Evolutionary conservation across 257 asterid species (phyloP).

Genomic region (Solanum megistacrolobum): DNA sequence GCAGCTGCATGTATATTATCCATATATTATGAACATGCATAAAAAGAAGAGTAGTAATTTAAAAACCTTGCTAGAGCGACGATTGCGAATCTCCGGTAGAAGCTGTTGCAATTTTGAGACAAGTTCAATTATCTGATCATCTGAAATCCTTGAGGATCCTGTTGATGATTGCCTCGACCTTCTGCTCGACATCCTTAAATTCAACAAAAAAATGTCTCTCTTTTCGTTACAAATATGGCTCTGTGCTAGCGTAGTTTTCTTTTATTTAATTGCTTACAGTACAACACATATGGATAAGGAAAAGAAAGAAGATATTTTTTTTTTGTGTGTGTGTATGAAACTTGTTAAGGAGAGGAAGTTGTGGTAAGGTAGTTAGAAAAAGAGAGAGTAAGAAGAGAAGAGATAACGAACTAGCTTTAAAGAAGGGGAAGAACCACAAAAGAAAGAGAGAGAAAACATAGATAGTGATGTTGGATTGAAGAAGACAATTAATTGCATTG

Average conservation of each 20-base stretch:
- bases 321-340: neutral
- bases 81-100: slow-evolving; percentile 32
- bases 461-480: slow-evolving; percentile 26
- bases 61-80: slow-evolving; percentile 30
- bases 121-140: slow-evolving; percentile 35
- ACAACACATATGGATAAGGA: neutral
- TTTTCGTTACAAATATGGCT: neutral
- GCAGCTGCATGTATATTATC: neutral
- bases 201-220: neutral
- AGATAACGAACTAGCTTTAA: slow-evolving; percentile 2
- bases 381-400: slow-evolving; percentile 2
- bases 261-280: neutral
- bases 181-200: slow-evolving; percentile 24
- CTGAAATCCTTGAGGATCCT: slow-evolving; percentile 27
- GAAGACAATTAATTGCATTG: slow-evolving; percentile 25
- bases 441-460: neutral
- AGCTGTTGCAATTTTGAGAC: slow-evolving; percentile 36
- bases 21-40: neutral
- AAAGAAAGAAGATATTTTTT: neutral
- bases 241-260: neutral
- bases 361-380: slow-evolving; percentile 7
- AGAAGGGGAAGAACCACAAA: slow-evolving; percentile 17
- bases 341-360: neutral
- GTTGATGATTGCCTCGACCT: slow-evolving; percentile 26
- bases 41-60: neutral